phyloP scores from a whole-genome alignment of 257 asterid genomes.

The Lycium ferocissimum region DNA sequence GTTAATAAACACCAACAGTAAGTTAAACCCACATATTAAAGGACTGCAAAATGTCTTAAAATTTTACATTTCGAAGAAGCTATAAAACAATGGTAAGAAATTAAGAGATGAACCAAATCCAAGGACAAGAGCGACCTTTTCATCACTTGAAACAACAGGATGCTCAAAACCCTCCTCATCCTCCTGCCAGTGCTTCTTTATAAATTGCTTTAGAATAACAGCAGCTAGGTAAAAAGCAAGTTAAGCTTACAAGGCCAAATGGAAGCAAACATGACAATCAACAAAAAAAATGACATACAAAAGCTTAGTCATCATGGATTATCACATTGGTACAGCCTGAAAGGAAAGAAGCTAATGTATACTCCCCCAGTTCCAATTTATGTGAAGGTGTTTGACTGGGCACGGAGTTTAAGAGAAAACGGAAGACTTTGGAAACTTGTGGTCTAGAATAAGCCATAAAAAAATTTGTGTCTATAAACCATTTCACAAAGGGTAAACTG shows the following conservation, averaged over 20 bases:
- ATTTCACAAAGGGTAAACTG: too few relatives aligned
- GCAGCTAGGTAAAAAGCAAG: conserved; percentile 81
- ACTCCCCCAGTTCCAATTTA: too few relatives aligned
- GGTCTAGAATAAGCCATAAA: too few relatives aligned
- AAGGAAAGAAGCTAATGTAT: conserved; percentile 9
- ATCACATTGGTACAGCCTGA: background rate
- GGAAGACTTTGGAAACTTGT: too few relatives aligned
- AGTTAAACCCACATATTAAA: conserved; percentile 15
- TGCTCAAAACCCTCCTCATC: conserved; percentile 88
- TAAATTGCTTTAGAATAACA: conserved; percentile 85
- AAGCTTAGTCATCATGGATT: background rate
- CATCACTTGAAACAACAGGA: conserved; percentile 76
- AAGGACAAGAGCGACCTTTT: conserved; percentile 57
- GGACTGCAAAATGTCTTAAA: background rate
- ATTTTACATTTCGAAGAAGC: background rate
- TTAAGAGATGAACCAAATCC: conserved; percentile 16
- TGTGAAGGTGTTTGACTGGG: too few relatives aligned
- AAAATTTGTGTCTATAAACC: too few relatives aligned
- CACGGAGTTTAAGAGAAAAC: too few relatives aligned
- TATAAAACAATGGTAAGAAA: background rate
- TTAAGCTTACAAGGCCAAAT: conserved; percentile 54
- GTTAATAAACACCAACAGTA: background rate
- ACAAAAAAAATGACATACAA: background rate
- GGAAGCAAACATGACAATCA: background rate
- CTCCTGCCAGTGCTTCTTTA: conserved; percentile 87